Percentiles rank a stretch among this genome's conserved stretches.
Conservation (phyloP, 2,329 filamentous ascomycete species). For the Monilinia aucupariae region DNA sequence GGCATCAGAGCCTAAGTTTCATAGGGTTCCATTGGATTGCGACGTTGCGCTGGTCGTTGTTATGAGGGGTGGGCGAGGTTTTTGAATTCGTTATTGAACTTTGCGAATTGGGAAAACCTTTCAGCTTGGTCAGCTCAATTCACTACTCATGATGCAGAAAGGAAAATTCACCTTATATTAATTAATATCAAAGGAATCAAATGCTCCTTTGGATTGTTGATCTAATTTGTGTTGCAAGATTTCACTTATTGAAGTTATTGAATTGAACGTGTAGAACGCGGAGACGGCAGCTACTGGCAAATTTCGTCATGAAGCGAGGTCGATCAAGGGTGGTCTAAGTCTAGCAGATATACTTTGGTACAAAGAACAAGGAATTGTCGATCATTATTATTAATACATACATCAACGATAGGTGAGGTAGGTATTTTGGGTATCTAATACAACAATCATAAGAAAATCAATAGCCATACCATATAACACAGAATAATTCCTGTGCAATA, state of each 20-base stretch:
- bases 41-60: slow-evolving; percentile 27
- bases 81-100: slow-evolving; percentile 2
- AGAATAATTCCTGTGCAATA: background rate
- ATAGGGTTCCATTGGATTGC: slow-evolving; percentile 35
- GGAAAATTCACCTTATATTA: background rate
- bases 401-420: background rate
- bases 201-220: background rate
- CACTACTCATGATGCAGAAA: slow-evolving; percentile 6
- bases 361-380: slow-evolving; percentile 8
- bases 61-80: slow-evolving; percentile 15
- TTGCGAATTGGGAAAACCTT: slow-evolving; percentile 1
- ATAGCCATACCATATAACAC: background rate
- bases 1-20: slow-evolving; percentile 34
- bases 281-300: slow-evolving; percentile 14
- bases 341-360: slow-evolving; percentile 11
- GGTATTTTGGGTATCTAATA: slow-evolving; percentile 8
- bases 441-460: background rate
- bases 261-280: slow-evolving; percentile 15
- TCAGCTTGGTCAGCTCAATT: slow-evolving; percentile 21
- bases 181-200: background rate
- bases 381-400: slow-evolving; percentile 11
- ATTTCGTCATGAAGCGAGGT: slow-evolving; percentile 18
- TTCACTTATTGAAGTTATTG: background rate
- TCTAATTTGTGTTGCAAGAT: slow-evolving; percentile 9
- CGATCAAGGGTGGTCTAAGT: slow-evolving; percentile 12